Conservation (phyloP, 805 yeast genomes). For the Lachancea fermentati region DNA sequence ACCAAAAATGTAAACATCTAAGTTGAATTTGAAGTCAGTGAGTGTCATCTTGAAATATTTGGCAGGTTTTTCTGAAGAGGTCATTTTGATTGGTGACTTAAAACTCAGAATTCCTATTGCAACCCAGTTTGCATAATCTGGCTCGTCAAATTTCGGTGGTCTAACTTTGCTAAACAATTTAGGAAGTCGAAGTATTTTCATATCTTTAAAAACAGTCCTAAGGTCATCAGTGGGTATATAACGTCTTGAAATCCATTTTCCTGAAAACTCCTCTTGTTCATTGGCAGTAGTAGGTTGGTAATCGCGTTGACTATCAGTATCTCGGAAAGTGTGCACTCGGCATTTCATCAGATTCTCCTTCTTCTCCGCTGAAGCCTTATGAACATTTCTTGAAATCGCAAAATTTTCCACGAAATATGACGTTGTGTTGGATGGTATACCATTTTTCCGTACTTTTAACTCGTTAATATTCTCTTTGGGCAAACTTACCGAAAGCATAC, state of each 20-base stretch:
- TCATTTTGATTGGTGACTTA: conserved; percentile 49
- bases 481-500: neutral
- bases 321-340: conserved; percentile 39
- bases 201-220: conserved; percentile 37
- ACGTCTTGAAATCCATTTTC: conserved; percentile 39
- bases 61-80: conserved; percentile 37
- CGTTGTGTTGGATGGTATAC: conserved; percentile 13
- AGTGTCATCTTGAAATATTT: conserved; percentile 58
- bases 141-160: conserved; percentile 67
- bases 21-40: conserved; percentile 59
- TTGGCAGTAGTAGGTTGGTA: conserved; percentile 32
- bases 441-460: conserved; percentile 3
- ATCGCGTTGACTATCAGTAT: conserved; percentile 15
- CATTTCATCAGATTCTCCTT: conserved; percentile 28
- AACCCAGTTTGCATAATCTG: conserved; percentile 73
- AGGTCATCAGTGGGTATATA: conserved; percentile 40
- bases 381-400: conserved; percentile 23
- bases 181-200: conserved; percentile 51
- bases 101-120: conserved; percentile 60
- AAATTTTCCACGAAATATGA: conserved; percentile 34
- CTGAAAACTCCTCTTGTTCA: conserved; percentile 44
- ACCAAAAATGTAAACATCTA: conserved; percentile 61
- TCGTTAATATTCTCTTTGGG: conserved; percentile 14
- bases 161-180: conserved; percentile 57
- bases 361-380: conserved; percentile 16